Base-by-base conservation (phyloP, 1,284 basidiomycete genomes). In the Mycosarcoma maydis region DNA sequence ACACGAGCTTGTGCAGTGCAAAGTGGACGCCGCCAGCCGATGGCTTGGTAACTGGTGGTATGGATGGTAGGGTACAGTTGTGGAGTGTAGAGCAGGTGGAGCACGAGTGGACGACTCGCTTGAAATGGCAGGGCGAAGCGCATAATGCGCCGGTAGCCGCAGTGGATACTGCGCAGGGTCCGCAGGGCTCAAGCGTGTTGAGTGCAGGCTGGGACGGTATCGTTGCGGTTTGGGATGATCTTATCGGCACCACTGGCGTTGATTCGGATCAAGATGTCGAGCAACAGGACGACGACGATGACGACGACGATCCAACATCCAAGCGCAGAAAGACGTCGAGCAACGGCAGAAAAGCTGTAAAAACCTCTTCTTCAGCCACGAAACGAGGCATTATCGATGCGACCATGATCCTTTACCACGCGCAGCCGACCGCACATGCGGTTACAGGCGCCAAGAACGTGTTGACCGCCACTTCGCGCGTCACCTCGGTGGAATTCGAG, bases 11-110 rank as follows among this genome's bases (percentile, higher is more conserved):
- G 36, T 90, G 91, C 0, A 90, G 89, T 4, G 83, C 90, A 33
- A 87, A 86, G 42, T 84, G 90, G 75, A 83, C 93, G 0, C 38
- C 50, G 6, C 72, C 16, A 59, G 71, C 38, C 24, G 43, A 54
- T 1, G 27, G 22, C 11, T 57, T 90, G 34, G 83, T 94, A 30
- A 92, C 90, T 0, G 93, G 88, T 32, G 88, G 90, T 1, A 92
- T 94, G 41, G 94, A 97, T 81, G 87, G 92, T 34, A 89, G 90
- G 9, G 76, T 82, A 6, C 74, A 80, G 16, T 61, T 83, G 23
- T 76, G 69, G 70, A 72, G 32, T 19, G 39, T 67, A 3, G 13
- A 17, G n/a, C 36, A 56, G 29, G 60, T 51, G 0, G 54, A 44
- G 9, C 46, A 41, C 17, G 43, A 4, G n/a, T 69, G 66, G 64